Evolutionary conservation across 148 eudicot genomes (phyloP), one percentile per base, ranked within the genome.

Genomic region (Camellia granthamiana): DNA sequence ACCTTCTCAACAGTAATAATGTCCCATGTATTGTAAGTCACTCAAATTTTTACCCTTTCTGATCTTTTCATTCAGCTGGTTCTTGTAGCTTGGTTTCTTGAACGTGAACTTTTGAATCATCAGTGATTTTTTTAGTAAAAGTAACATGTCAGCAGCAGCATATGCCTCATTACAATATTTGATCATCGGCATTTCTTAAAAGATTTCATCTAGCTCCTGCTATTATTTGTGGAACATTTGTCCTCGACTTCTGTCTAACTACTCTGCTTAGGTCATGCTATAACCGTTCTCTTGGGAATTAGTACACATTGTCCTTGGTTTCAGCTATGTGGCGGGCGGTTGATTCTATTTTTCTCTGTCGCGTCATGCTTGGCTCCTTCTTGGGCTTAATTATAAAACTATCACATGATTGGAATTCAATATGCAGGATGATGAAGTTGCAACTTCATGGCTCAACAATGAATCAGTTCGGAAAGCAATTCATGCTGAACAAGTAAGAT

Each of bases 21-120:
- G 95, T 92, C 78, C 97, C 97, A 2, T 96, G 99, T 84, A 91
- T 87, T 21, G 98, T 96, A 89, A 88, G 95, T 85, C 16, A 68
- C 75, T 23, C 60, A 47, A 64, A 7, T 4, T 41, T 13, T 66
- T 47, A 54, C 7, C 23, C 30, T 43, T 82, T 9, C 44, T 30
- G 38, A 3, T 2, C 55, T 44, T 7, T 77, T 66, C 76, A 44
- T 52, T 69, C 42, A 41, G 7, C 38, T 42, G 67, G 43, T 74
- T 42, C 11, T 2, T 3, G 43, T 73, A 58, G 54, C 38, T 41
- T 75, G 66, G 62, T 75, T 59, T 42, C 68, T 42, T n/a, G 47
- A 75, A 60, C 10, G 0, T 58, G 78, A 42, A 42, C 66, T 30
- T 41, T 42, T 21, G 1, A 75, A 13, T 75, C 38, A 13, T 55